phyloP scores from a whole-genome alignment of 1,284 basidiomycete species.

The Puccinia sorghi region DNA sequence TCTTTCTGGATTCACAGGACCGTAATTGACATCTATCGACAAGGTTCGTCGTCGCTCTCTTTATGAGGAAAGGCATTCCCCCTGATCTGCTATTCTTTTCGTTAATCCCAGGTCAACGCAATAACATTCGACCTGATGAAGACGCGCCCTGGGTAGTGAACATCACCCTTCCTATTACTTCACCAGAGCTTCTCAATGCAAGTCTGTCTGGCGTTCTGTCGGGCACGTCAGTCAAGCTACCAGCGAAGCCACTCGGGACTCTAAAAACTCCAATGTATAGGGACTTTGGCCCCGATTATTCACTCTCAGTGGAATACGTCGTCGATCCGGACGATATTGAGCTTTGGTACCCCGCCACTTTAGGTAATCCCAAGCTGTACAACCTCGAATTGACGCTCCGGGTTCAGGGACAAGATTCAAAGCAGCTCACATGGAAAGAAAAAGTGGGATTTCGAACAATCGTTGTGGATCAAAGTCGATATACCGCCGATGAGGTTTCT shows the following conservation, averaged over 20 bases:
- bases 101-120: slow-evolving; percentile 52
- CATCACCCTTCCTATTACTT: slow-evolving; percentile 53
- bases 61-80: neutral
- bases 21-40: slow-evolving; percentile 42
- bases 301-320: slow-evolving; percentile 51
- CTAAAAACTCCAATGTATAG: slow-evolving; percentile 36
- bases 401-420: slow-evolving; percentile 42
- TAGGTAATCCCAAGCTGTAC: slow-evolving; percentile 53
- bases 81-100: neutral
- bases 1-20: slow-evolving; percentile 43
- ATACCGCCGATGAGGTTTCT: slow-evolving; percentile 49
- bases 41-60: neutral
- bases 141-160: slow-evolving; percentile 55
- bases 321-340: slow-evolving; percentile 50
- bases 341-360: slow-evolving; percentile 55
- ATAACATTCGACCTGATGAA: slow-evolving; percentile 54
- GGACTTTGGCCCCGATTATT: slow-evolving; percentile 49
- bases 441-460: slow-evolving; percentile 55
- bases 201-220: slow-evolving; percentile 42
- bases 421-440: slow-evolving; percentile 41
- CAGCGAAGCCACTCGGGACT: neutral
- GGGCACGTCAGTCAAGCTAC: slow-evolving; percentile 36
- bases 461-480: slow-evolving; percentile 52
- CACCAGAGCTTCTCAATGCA: slow-evolving; percentile 35
- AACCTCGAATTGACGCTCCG: slow-evolving; percentile 49